Evolutionary conservation across 1,284 basidiomycete genomes (phyloP).

Genomic region (Trichosporon sp.): DNA sequence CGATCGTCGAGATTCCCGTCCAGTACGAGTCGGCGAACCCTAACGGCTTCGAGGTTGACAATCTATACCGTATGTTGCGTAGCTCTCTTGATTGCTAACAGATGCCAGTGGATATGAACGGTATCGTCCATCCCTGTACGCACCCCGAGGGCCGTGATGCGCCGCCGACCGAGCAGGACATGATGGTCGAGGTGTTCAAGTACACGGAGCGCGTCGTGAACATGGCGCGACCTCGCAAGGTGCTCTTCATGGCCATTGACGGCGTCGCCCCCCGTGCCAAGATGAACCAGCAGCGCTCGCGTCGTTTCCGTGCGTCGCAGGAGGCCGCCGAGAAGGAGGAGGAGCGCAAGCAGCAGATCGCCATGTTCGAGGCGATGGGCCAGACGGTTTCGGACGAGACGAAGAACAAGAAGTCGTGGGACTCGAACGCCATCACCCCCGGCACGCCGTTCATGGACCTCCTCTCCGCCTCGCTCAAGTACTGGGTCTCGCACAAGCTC

Average conservation of each 20-base stretch:
- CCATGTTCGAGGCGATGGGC: conserved; percentile 93
- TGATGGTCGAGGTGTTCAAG: conserved; percentile 97
- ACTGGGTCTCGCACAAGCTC: conserved; percentile 96
- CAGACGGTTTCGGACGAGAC: conserved; percentile 83
- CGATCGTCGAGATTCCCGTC: conserved; percentile 74
- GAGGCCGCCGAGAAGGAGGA: conserved; percentile 94
- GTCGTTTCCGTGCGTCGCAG: conserved; percentile 91
- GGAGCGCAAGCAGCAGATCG: conserved; percentile 75
- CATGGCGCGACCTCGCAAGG: conserved; percentile 91
- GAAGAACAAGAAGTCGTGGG: conserved; percentile 86
- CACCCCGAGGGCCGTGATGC: conserved; percentile 95
- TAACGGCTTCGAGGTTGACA: conserved; percentile 96
- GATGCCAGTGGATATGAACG: conserved; percentile 58
- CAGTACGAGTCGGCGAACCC: conserved; percentile 86
- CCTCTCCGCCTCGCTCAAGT: conserved; percentile 82
- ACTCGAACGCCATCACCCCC: conserved; percentile 97
- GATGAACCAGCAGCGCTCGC: conserved; percentile 98
- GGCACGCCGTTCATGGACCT: conserved; percentile 97
- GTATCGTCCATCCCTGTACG: conserved; percentile 91
- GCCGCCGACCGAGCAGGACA: conserved; percentile 96
- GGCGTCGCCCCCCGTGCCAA: conserved; percentile 98
- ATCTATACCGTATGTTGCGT: conserved; percentile 70
- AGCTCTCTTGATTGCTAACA: neutral
- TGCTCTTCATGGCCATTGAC: conserved; percentile 98
- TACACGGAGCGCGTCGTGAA: conserved; percentile 98